phyloP scores from a whole-genome alignment of 805 yeast species.

The Maudiozyma serrabonitensis region DNA sequence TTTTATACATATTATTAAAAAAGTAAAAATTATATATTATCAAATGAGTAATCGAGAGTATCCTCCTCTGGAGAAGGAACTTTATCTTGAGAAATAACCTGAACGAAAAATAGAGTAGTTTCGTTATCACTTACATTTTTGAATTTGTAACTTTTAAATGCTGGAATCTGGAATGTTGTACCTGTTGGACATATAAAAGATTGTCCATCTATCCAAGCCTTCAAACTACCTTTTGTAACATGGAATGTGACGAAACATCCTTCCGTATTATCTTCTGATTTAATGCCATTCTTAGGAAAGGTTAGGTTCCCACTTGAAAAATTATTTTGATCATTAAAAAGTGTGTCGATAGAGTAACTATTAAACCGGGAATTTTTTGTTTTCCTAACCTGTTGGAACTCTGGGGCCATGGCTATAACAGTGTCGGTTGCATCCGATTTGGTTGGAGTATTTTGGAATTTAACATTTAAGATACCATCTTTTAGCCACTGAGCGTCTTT shows the following conservation, averaged over 20 bases:
- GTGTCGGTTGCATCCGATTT: slow-evolving; percentile 8
- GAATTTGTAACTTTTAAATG: slow-evolving; percentile 60
- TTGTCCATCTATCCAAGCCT: slow-evolving; percentile 51
- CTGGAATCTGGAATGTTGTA: slow-evolving; percentile 71
- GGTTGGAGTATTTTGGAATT: background rate
- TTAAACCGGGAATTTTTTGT: slow-evolving; percentile 35
- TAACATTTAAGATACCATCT: slow-evolving; percentile 20
- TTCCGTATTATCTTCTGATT: slow-evolving; percentile 43
- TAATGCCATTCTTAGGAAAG: slow-evolving; percentile 53
- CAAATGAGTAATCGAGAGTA: too few species aligned
- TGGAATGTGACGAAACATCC: slow-evolving; percentile 63
- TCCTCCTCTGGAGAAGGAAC: too few species aligned
- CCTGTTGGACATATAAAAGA: slow-evolving; percentile 58
- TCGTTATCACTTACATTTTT: slow-evolving; percentile 46
- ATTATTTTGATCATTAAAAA: slow-evolving; percentile 51
- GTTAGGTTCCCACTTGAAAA: slow-evolving; percentile 66
- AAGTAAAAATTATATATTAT: too few species aligned
- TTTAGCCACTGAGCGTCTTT: slow-evolving; percentile 18
- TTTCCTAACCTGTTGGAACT: slow-evolving; percentile 38
- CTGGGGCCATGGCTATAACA: slow-evolving; percentile 53
- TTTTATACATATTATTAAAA: too few species aligned
- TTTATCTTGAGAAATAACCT: slow-evolving; percentile 29
- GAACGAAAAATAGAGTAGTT: slow-evolving; percentile 67
- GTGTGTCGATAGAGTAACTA: slow-evolving; percentile 47
- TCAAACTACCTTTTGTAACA: slow-evolving; percentile 59